phyloP scores from a whole-genome alignment of 2,329 filamentous ascomycete genomes.

The Aspergillus udagawae region DNA sequence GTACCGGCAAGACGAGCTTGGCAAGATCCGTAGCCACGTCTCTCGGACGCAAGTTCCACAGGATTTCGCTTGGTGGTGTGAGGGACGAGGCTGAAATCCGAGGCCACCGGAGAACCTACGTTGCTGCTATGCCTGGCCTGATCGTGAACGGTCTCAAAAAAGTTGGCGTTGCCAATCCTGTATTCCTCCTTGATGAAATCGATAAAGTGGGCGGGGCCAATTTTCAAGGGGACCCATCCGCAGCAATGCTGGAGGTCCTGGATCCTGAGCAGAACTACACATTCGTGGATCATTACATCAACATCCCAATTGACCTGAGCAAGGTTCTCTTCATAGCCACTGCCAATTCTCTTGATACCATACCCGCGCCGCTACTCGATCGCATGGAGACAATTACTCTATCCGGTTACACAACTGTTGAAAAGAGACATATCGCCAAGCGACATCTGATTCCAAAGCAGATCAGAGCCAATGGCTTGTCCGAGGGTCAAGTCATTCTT shows the following conservation, averaged over 20 bases:
- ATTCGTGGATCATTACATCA: constrained; percentile 95
- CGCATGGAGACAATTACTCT: constrained; percentile 95
- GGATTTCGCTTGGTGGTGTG: constrained; percentile 93
- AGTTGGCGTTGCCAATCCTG: constrained; percentile 90
- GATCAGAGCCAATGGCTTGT: constrained; percentile 81
- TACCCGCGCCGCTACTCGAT: constrained; percentile 87
- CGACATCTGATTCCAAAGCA: constrained; percentile 96
- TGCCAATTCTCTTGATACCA: constrained; percentile 90
- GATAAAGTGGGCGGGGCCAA: constrained; percentile 92
- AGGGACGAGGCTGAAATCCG: constrained; percentile 95
- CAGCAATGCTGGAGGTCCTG: constrained; percentile 95
- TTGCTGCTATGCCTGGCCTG: constrained; percentile 96
- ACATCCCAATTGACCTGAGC: constrained; percentile 90
- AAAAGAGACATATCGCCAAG: constrained; percentile 92
- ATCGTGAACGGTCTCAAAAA: constrained; percentile 93
- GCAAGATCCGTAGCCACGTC: constrained; percentile 90
- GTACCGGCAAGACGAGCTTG: constrained; percentile 92
- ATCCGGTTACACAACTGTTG: constrained; percentile 91
- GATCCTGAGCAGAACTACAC: constrained; percentile 96
- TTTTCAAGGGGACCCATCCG: constrained; percentile 91
- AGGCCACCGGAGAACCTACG: constrained; percentile 90
- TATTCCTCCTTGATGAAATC: constrained; percentile 94
- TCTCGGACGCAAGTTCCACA: constrained; percentile 90
- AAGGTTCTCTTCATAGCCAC: constrained; percentile 98
- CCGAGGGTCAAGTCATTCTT: constrained; percentile 69